A percentile compares a stretch with the other conserved stretches of the same genome.
Evolutionary conservation across 2,329 filamentous ascomycete species (phyloP).

Genomic region (Fusarium heterosporum): DNA sequence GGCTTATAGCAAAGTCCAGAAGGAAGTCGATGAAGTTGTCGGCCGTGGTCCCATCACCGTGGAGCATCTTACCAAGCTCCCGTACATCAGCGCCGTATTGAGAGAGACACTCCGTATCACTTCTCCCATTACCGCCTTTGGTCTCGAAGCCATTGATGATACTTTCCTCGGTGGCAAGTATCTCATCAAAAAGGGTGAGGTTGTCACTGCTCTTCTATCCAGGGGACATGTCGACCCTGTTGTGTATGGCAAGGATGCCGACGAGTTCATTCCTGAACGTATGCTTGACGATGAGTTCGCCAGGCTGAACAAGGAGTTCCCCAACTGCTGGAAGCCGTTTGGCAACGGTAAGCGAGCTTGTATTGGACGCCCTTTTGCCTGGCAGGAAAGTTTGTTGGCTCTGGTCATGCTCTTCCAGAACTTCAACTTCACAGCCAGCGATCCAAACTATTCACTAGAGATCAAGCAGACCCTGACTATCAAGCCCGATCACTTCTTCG

Average conservation of each 20-base stretch:
- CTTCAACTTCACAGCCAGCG: constrained; percentile 71
- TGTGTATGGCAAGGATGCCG: constrained; percentile 73
- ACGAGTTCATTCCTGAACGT: constrained; percentile 75
- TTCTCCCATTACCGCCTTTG: constrained; percentile 70
- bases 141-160: constrained; percentile 65
- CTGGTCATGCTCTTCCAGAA: constrained; percentile 75
- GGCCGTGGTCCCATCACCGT: constrained; percentile 68
- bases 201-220: constrained; percentile 62
- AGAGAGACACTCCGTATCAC: constrained; percentile 74
- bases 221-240: constrained; percentile 70
- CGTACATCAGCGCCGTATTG: constrained; percentile 73
- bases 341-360: constrained; percentile 78
- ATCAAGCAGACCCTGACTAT: constrained; percentile 69
- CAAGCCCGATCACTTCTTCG: constrained; percentile 73
- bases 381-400: constrained; percentile 76
- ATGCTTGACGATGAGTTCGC: constrained; percentile 78
- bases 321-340: constrained; percentile 77
- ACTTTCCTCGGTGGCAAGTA: constrained; percentile 72
- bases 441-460: constrained; percentile 69
- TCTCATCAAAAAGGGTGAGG: constrained; percentile 63
- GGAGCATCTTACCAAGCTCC: constrained; percentile 72
- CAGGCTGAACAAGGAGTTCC: constrained; percentile 68
- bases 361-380: constrained; percentile 79
- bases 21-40: constrained; percentile 75
- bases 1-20: constrained; percentile 69